A percentile compares a stretch with the other conserved stretches of the same genome.
phyloP scores from a whole-genome alignment of 176 grass and related monocot species.

The Ananas comosus region DNA sequence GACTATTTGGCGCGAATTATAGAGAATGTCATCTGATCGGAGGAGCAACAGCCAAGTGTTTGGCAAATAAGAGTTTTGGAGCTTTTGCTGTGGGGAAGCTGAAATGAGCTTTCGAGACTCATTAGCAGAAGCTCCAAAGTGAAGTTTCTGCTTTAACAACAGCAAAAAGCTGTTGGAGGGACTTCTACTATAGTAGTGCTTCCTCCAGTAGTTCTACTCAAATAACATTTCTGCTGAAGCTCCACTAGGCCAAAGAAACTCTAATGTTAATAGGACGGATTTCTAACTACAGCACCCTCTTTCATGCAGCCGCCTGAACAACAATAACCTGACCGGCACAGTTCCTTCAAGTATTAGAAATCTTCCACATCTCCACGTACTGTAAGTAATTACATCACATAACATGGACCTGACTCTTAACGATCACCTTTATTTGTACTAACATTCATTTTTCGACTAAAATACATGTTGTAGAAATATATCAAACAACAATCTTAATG shows the following conservation, averaged over 20 bases:
- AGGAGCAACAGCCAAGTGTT: too few relatives aligned
- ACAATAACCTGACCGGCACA: constrained; percentile 30
- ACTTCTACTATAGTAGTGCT: too few relatives aligned
- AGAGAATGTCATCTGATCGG: too few relatives aligned
- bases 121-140: too few relatives aligned
- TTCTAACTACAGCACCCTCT: background rate
- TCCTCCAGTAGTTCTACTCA: background rate
- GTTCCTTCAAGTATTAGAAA: constrained; percentile 45
- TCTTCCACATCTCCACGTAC: constrained; percentile 32
- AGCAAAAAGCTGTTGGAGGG: too few relatives aligned
- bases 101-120: too few relatives aligned
- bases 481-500: constrained; percentile 54
- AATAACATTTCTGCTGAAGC: background rate
- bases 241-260: too few relatives aligned
- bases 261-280: background rate
- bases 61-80: too few relatives aligned
- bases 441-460: background rate
- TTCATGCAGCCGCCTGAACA: constrained; percentile 44
- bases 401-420: background rate
- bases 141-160: too few relatives aligned
- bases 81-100: too few relatives aligned
- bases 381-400: constrained; percentile 34
- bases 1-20: too few relatives aligned
- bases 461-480: constrained; percentile 38
- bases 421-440: background rate